phyloP scores from a whole-genome alignment of 495 filamentous ascomycete genomes.

The Penicillium pancosmium region DNA sequence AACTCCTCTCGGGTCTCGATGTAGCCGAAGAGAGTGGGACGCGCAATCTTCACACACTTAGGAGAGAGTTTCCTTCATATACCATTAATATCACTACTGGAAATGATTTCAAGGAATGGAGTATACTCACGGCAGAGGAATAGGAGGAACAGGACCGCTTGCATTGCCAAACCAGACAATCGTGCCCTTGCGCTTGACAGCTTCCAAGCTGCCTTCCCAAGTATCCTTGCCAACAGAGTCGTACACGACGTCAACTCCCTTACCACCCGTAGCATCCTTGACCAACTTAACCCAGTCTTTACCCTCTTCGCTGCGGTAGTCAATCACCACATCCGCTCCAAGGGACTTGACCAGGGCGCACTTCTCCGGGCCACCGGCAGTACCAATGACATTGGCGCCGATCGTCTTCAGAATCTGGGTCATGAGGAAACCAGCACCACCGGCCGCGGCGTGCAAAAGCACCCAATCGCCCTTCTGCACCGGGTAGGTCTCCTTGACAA shows the following conservation, averaged over 20 bases:
- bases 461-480: constrained; percentile 82
- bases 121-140: constrained; percentile 62
- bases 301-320: constrained; percentile 67
- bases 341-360: constrained; percentile 64
- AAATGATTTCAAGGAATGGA: background rate
- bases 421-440: constrained; percentile 80
- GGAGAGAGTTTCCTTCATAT: constrained; percentile 53
- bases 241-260: constrained; percentile 80
- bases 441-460: constrained; percentile 88
- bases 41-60: constrained; percentile 80
- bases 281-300: constrained; percentile 67
- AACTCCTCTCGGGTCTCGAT: constrained; percentile 77
- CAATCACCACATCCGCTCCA: constrained; percentile 74
- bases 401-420: constrained; percentile 72
- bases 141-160: constrained; percentile 75
- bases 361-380: constrained; percentile 76
- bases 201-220: constrained; percentile 81
- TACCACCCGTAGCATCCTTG: constrained; percentile 67
- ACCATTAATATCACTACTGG: background rate
- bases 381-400: constrained; percentile 83
- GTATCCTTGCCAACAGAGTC: constrained; percentile 89
- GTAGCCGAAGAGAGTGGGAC: constrained; percentile 76
- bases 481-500: constrained; percentile 74
- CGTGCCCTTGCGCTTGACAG: constrained; percentile 79
- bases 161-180: constrained; percentile 89